Evolutionary conservation across 148 eudicot genomes (phyloP).

Genomic region (Salicornia ramosissima): DNA sequence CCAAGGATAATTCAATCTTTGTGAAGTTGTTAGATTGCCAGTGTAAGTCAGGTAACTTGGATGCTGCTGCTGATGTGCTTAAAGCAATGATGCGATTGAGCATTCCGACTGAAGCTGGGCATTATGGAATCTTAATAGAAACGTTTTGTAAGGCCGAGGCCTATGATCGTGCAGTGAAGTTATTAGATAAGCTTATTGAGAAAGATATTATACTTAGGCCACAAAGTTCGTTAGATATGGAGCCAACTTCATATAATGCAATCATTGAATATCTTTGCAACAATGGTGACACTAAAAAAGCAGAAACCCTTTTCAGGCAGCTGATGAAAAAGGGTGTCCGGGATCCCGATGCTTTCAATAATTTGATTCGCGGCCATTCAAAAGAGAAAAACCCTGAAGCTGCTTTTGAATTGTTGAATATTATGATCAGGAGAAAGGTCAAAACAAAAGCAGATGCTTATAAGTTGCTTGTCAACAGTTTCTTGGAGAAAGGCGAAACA

Average conservation of each 20-base stretch:
- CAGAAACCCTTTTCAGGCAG: slow-evolving; percentile 77
- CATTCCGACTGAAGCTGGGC: slow-evolving; percentile 84
- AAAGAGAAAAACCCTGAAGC: slow-evolving; percentile 63
- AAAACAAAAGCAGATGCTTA: slow-evolving; percentile 46
- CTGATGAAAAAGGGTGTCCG: slow-evolving; percentile 83
- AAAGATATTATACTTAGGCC: slow-evolving; percentile 69
- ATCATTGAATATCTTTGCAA: slow-evolving; percentile 68
- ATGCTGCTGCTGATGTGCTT: slow-evolving; percentile 82
- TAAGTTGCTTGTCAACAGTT: slow-evolving; percentile 55
- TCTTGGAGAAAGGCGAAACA: slow-evolving; percentile 75
- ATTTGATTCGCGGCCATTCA: slow-evolving; percentile 71
- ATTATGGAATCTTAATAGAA: slow-evolving; percentile 77
- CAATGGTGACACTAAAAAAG: slow-evolving; percentile 61
- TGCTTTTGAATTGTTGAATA: slow-evolving; percentile 68
- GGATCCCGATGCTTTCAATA: slow-evolving; percentile 62
- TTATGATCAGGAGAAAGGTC: slow-evolving; percentile 78
- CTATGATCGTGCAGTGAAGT: slow-evolving; percentile 64
- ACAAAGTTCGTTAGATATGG: slow-evolving; percentile 56
- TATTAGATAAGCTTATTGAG: slow-evolving; percentile 73
- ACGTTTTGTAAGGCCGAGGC: slow-evolving; percentile 60
- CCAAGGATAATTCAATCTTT: slow-evolving; percentile 67
- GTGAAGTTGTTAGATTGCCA: slow-evolving; percentile 53
- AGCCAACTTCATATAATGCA: slow-evolving; percentile 69
- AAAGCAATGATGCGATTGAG: slow-evolving; percentile 67
- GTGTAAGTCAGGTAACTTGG: slow-evolving; percentile 66